Percentiles rank a stretch among this genome's conserved stretches.
These are phyloP conservation scores for Somion occarium DNA, from an alignment of 1,284 basidiomycete species.

Conservation along the genomic window DNA sequence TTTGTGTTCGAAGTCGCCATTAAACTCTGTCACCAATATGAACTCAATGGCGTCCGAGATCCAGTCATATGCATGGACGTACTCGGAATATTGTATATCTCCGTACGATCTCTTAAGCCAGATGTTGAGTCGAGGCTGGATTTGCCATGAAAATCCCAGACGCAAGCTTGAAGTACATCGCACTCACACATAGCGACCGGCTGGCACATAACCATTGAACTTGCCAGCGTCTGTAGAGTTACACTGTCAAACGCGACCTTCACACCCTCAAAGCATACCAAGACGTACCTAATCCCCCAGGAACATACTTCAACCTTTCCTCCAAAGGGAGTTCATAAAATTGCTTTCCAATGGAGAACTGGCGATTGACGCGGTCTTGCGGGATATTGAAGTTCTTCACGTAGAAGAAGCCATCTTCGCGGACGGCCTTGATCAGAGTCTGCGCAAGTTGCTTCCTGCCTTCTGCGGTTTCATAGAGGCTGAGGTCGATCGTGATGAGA, in stretches of 20 bases:
- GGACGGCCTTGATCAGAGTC: conserved; percentile 36
- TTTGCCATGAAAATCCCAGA: not conserved
- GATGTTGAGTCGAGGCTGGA: conserved; percentile 29
- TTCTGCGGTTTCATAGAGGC: conserved; percentile 35
- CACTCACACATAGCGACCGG: conserved; percentile 38
- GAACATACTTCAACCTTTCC: conserved; percentile 46
- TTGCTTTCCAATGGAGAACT: conserved; percentile 30
- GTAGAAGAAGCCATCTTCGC: conserved; percentile 40
- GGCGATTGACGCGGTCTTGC: conserved; percentile 32
- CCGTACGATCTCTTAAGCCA: conserved; percentile 38
- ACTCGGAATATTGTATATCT: conserved; percentile 52
- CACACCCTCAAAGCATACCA: not conserved
- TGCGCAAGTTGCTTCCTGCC: conserved; percentile 38
- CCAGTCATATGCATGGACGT: conserved; percentile 7
- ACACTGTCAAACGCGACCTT: not conserved
- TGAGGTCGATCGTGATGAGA: conserved; percentile 45
- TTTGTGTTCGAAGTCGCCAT: conserved; percentile 34
- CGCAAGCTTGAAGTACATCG: not conserved
- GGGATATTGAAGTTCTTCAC: conserved; percentile 35
- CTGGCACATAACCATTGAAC: conserved; percentile 49
- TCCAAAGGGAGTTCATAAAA: conserved; percentile 45
- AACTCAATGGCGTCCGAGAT: not conserved
- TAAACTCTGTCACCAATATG: conserved; percentile 29
- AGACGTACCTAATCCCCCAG: conserved; percentile 36
- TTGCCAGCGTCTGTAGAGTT: conserved; percentile 42